A percentile compares a stretch with the other conserved stretches of the same genome.
Conservation (phyloP, 106 monocot genomes). For the Apostasia ramifera region DNA sequence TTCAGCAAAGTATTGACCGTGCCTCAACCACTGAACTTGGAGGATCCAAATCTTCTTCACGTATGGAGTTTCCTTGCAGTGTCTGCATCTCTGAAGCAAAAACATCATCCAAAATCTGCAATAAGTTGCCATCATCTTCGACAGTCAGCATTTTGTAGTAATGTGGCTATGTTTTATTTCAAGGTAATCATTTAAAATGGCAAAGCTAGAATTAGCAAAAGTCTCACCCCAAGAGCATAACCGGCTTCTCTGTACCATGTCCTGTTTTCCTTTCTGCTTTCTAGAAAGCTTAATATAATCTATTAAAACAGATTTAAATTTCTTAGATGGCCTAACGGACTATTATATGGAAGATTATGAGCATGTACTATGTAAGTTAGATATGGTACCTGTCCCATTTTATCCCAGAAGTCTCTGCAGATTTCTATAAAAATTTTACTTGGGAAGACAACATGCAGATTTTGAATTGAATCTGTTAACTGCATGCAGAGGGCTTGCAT, state of each 20-base stretch:
- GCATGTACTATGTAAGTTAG: neutral
- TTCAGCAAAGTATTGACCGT: conserved; percentile 68
- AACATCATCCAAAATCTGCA: conserved; percentile 78
- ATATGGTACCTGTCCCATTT: conserved; percentile 72
- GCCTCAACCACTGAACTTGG: conserved; percentile 75
- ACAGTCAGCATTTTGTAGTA: neutral
- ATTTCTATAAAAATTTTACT: conserved; percentile 80
- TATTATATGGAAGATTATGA: neutral
- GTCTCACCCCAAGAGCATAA: conserved; percentile 70
- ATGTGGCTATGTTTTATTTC: too few relatives aligned
- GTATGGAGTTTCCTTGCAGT: conserved; percentile 53
- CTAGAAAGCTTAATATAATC: conserved; percentile 80
- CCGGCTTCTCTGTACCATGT: conserved; percentile 75
- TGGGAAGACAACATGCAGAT: conserved; percentile 61
- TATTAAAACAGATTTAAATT: conserved; percentile 11
- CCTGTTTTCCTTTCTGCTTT: conserved; percentile 87
- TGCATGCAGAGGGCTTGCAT: conserved; percentile 67
- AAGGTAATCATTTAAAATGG: too few relatives aligned
- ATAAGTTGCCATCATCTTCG: neutral
- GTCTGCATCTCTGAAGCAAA: conserved; percentile 84
- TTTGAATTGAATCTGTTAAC: conserved; percentile 52
- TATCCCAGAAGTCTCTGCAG: conserved; percentile 76
- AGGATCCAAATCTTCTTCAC: conserved; percentile 75
- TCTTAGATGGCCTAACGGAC: too few relatives aligned
- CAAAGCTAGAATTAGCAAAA: neutral